Base-by-base conservation (phyloP, 768 basidiomycete genomes). In the Leccinum ochraceum region DNA sequence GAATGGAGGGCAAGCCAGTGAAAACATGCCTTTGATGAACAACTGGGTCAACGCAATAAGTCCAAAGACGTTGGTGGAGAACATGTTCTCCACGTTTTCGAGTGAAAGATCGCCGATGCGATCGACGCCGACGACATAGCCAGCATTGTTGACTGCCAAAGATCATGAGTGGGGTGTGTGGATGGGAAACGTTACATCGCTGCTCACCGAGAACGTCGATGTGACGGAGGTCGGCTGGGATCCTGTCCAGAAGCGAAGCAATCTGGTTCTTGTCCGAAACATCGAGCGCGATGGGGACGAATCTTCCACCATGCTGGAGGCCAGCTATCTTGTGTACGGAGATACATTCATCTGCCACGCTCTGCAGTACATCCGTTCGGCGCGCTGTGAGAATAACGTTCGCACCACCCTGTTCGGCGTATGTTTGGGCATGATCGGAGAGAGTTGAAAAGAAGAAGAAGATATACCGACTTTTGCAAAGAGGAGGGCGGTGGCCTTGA, bases 61-160 rank as follows among this genome's bases (percentile, higher is more conserved):
- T 8, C 94, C 94, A 65, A 94, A 79, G 53, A 96, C 94, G 64
- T 88, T 88, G 59, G 88, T 89, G 17, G 83, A 73, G 68, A 94
- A 89, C 90, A 94, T 94, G 57, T 82, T 81, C 67, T 95, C 91
- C 67, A 95, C 81, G 69, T 94, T 93, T 24, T 78, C 79, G 37
- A 90, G 85, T 14, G 85, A 78, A 67, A 94, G 86, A 66, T 87
- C 85, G 6, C 97, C 97, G 39, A 98, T 87, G 46, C 85, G 86
- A 62, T 98, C 97, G 13, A 87, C 75, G 13, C 97, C 97, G 44
- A 88, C 82, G 32, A 98, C 97, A 67, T 88, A 94, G 32, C 97
- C 96, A 37, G 97, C 95, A 66, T 89, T 89, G 71, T 88, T 89
- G 49, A 88, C 87, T 79, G 51, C 37, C 49, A 63, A 51, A 54